Evolutionary conservation across 345 rosid genomes (phyloP).

Genomic region (Gossypium longicalyx): DNA sequence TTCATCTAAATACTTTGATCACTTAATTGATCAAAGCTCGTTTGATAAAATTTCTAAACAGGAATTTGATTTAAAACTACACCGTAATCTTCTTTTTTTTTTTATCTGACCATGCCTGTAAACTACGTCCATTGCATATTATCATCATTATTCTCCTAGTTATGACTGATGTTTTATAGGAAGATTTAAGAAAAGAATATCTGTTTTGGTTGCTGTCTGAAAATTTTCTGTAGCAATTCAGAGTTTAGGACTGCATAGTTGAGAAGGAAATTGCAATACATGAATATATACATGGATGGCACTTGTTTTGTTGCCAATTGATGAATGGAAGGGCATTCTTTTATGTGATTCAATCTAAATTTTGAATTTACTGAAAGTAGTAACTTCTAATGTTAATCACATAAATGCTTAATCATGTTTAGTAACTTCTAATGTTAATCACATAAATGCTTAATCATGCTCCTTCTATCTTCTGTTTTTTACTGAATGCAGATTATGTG

Average conservation of each 20-base stretch:
- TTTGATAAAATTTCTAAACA: background rate
- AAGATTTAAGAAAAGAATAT: too few species aligned
- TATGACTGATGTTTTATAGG: too few species aligned
- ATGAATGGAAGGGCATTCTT: background rate
- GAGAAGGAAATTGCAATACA: background rate
- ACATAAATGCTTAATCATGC: background rate
- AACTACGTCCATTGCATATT: too few species aligned
- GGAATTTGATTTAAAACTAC: background rate
- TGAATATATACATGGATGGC: background rate
- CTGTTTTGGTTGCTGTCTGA: too few species aligned
- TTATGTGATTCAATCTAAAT: background rate
- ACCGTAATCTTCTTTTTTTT: too few species aligned
- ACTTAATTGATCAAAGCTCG: background rate
- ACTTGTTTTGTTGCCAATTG: background rate
- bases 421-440: background rate
- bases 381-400: background rate
- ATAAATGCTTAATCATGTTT: background rate
- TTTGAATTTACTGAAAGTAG: background rate
- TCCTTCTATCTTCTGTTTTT: background rate
- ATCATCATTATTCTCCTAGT: too few species aligned
- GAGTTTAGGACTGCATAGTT: background rate
- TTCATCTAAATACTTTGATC: background rate
- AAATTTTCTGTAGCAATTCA: too few species aligned
- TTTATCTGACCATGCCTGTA: too few species aligned
- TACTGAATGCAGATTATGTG: conserved; percentile 56